Conservation (phyloP, 1,139 yeast species). For the Magnusiomyces clavatus region DNA sequence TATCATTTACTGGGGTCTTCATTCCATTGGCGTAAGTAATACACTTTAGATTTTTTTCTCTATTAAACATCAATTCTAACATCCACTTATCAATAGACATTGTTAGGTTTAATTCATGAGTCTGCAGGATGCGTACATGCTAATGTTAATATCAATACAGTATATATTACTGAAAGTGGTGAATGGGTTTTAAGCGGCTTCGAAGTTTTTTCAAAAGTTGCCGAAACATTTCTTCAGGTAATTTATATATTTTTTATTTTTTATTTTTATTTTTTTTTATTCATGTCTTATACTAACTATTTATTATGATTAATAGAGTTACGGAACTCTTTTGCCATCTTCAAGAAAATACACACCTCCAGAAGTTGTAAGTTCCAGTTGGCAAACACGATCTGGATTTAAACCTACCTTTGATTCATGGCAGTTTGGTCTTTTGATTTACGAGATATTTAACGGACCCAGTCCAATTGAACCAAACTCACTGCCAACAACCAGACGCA, state of each 20-base stretch:
- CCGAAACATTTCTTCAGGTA: neutral
- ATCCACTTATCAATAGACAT: constrained; percentile 34
- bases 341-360: constrained; percentile 36
- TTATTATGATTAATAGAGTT: too few species aligned
- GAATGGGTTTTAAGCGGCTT: constrained; percentile 86
- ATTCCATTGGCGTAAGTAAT: constrained; percentile 23
- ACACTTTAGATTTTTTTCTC: neutral
- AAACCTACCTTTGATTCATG: constrained; percentile 45
- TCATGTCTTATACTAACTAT: too few species aligned
- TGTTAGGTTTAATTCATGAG: neutral
- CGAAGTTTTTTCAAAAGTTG: constrained; percentile 45
- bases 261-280: too few species aligned
- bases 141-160: constrained; percentile 47
- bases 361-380: constrained; percentile 38
- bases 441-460: constrained; percentile 37
- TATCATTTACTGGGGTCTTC: constrained; percentile 52
- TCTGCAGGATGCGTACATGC: constrained; percentile 48
- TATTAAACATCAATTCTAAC: constrained; percentile 49
- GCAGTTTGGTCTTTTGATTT: constrained; percentile 52
- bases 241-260: too few species aligned
- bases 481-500: constrained; percentile 16
- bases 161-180: constrained; percentile 60
- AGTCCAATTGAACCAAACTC: constrained; percentile 16
- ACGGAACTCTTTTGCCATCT: constrained; percentile 27
- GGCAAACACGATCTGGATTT: constrained; percentile 32